Conservation (phyloP, 805 yeast genomes). For the Wickerhamomyces silvicola region DNA sequence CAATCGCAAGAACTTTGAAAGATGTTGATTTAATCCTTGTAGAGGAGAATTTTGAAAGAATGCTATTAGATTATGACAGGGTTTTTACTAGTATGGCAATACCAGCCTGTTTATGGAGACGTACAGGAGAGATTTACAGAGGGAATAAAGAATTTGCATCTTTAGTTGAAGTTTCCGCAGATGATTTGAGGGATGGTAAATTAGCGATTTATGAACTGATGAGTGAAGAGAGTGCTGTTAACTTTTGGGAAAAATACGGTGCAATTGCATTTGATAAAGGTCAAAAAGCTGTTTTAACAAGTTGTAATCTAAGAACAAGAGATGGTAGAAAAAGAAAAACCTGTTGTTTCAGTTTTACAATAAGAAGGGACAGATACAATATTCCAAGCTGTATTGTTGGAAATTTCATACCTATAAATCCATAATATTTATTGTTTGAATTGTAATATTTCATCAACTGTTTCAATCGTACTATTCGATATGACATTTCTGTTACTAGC, state of each 20-base stretch:
- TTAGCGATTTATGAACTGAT: conserved; percentile 87
- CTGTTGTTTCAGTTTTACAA: conserved; percentile 93
- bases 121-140: conserved; percentile 92
- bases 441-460: too few species aligned
- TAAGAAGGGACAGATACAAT: conserved; percentile 85
- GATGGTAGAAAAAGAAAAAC: conserved; percentile 76
- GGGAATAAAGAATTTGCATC: conserved; percentile 97
- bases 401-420: conserved; percentile 76
- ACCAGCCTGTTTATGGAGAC: conserved; percentile 95
- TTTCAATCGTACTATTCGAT: conserved; percentile 2
- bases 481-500: neutral
- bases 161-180: conserved; percentile 81
- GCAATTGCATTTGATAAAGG: conserved; percentile 94
- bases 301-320: conserved; percentile 78
- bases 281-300: conserved; percentile 89
- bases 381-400: conserved; percentile 96
- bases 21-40: conserved; percentile 89
- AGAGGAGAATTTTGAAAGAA: conserved; percentile 90
- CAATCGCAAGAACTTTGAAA: conserved; percentile 82
- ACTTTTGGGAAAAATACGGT: conserved; percentile 96
- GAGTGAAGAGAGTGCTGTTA: conserved; percentile 95
- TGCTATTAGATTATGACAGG: conserved; percentile 88
- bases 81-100: conserved; percentile 97
- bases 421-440: too few species aligned
- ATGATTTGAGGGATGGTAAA: conserved; percentile 87